A percentile compares a stretch with the other conserved stretches of the same genome.
Conservation (phyloP, 2,329 filamentous ascomycete genomes). For the Calonectria pseudoturangicola region DNA sequence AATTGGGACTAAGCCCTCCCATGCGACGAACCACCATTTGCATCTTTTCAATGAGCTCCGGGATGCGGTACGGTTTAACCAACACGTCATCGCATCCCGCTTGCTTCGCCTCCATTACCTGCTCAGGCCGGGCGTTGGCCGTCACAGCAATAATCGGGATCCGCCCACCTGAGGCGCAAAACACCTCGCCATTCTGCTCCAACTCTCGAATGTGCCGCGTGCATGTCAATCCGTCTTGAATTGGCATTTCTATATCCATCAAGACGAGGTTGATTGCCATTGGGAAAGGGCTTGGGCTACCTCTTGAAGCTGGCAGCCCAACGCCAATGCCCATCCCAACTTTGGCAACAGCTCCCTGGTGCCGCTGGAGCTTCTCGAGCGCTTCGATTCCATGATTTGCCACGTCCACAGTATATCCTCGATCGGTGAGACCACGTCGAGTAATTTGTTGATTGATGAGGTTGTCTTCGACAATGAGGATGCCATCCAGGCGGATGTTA, state of each 20-base stretch:
- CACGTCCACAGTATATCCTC: conserved; percentile 70
- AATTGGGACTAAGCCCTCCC: conserved; percentile 55
- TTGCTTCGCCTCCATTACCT: conserved; percentile 70
- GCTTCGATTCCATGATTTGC: conserved; percentile 76
- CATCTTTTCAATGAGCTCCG: conserved; percentile 77
- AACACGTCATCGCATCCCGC: conserved; percentile 79
- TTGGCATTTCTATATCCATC: conserved; percentile 87
- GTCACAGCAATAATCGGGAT: conserved; percentile 81
- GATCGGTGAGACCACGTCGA: conserved; percentile 69
- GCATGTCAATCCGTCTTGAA: conserved; percentile 82
- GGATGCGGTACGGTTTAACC: conserved; percentile 82
- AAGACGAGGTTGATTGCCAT: conserved; percentile 76
- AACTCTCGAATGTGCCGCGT: conserved; percentile 78
- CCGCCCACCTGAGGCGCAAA: conserved; percentile 65
- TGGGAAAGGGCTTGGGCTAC: conserved; percentile 40
- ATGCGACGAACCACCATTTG: conserved; percentile 65
- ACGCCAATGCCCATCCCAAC: conserved; percentile 29
- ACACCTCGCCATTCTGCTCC: conserved; percentile 72
- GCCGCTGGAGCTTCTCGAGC: conserved; percentile 65
- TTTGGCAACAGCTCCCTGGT: conserved; percentile 49
- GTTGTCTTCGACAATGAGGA: conserved; percentile 78
- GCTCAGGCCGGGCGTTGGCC: conserved; percentile 80
- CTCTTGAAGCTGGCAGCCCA: conserved; percentile 41
- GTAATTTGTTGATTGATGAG: conserved; percentile 76
- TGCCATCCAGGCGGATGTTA: conserved; percentile 60